Base-by-base conservation (phyloP, 805 yeast genomes). In the Wickerhamiella brachini region DNA sequence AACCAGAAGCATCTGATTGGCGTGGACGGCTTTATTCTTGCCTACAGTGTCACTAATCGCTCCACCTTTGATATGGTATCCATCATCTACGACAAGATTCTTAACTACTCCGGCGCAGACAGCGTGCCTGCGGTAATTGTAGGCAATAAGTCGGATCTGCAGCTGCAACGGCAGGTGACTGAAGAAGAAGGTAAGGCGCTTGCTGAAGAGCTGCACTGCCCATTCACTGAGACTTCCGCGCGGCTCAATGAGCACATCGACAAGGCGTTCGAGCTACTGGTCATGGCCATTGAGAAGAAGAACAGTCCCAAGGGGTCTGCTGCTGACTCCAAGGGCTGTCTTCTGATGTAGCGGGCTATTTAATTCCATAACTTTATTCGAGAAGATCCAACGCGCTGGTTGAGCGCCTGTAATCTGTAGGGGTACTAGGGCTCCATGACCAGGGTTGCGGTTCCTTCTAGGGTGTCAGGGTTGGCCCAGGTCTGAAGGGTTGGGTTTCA, bases 141-240 rank as follows among this genome's bases (percentile, higher is more conserved):
- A 8, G 95, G 93, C 13, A 85, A 85, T 66, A 85, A 85, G 66
- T 68, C 77, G 48, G 94, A 85, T 64, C 69, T 85, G 48, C 75
- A 76, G 54, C 75, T 76, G 55, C 80, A 83, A 59, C 76, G 90
- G 54, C 80, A 78, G 60, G 67, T 66, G 38, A 68, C 78, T 13
- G 71, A 68, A 44, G 76, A 71, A 20, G 89, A 83, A 63, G 85
- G 81, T 24, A 59, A 66, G 49, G 68, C 68, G 46, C 70, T 86
- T 53, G 95, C 95, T 29, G 72, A 74, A 51, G 74, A 77, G 56
- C 77, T 85, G 62, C 71, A 73, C 49, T 77, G 84, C 58, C 85
- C 84, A 18, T 87, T 84, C 65, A 74, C 86, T 61, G 95, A 86
- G 69, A 84, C 94, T 9, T 78, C 85, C 43, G 95, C 95, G 17